Conservation (phyloP, 2,329 filamentous ascomycete species). For the Trichoderma koningiopsis region DNA sequence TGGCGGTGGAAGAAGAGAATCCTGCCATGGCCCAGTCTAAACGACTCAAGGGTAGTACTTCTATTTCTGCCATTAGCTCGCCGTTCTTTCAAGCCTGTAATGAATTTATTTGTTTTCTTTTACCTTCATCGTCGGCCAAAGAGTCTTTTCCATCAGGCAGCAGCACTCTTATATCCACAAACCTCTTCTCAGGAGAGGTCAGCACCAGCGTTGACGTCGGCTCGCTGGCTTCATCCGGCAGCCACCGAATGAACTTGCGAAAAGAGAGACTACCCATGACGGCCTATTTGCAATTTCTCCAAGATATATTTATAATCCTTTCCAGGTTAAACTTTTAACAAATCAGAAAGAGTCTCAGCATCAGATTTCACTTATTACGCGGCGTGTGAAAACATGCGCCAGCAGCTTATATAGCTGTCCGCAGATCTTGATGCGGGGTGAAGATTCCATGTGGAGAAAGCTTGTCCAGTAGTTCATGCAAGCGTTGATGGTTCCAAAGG, state of each 20-base stretch:
- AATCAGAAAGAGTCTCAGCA: background rate
- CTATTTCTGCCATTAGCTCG: background rate
- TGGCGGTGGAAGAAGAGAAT: constrained; percentile 45
- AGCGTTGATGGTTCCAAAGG: background rate
- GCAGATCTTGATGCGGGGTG: constrained; percentile 6
- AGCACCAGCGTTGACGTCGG: constrained; percentile 66
- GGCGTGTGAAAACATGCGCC: too few relatives aligned
- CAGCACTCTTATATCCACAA: constrained; percentile 63
- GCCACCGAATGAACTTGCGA: constrained; percentile 62
- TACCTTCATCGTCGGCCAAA: constrained; percentile 8
- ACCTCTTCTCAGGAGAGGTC: constrained; percentile 58
- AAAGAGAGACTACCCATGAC: constrained; percentile 56
- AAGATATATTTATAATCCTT: background rate
- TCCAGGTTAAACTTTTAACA: background rate
- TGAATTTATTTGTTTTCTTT: too few relatives aligned
- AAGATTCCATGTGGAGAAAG: constrained; percentile 1
- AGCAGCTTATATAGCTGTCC: background rate
- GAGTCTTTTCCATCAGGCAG: constrained; percentile 31
- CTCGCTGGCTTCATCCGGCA: constrained; percentile 54
- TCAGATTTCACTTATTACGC: background rate
- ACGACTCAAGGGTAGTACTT: constrained; percentile 33
- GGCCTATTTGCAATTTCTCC: background rate
- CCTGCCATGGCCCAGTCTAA: constrained; percentile 71
- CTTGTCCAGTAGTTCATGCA: background rate
- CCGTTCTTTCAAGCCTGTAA: too few relatives aligned